Evolutionary conservation across 345 rosid species (phyloP), one percentile per base, ranked within the genome.

Genomic region (Eucalyptus polybractea): DNA sequence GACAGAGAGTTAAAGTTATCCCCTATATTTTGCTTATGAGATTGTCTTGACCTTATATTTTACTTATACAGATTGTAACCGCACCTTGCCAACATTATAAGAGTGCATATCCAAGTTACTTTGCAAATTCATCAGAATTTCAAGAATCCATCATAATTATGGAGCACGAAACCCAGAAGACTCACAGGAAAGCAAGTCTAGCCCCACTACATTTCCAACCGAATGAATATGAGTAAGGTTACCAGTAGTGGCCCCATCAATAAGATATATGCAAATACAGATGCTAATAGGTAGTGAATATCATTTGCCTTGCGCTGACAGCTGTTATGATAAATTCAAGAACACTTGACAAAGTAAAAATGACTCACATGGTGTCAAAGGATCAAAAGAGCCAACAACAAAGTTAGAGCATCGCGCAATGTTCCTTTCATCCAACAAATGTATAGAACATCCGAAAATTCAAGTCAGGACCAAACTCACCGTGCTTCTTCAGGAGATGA

Each of bases 401-500:
- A 37, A 37, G 83, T 40, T 40, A 76, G 14, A 76, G 42, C 27
- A 76, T 40, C 29, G 2, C 4, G 29, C 83, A 76, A 40, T 40
- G 83, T 21, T 76, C 42, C 83, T 40, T 76, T 11, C 58, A 27
- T 51, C 87, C 54, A 11, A 29, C 37, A 54, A 13, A 27, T 33
- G 8, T 19, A 45, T 29, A 14, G 60, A 87, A 15, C 47, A 87
- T 62, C 60, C 15, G 4, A 9, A 62, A 62, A 29, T 87, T 62
- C 47, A 76, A 76, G 85, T 21, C 47, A 10, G 47, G 47, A 40
- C 85, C 85, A 40, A 87, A 91, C 96, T 93, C 89, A 97, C 99
- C 95, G 53, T 37, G 86, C 89, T 89, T 94, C 89, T 95, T 94
- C 13, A 95, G 93, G 88, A 97, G 94, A 92, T 97, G 96, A 91